Evolutionary conservation across 306 rosid genomes (phyloP).

Genomic region (Alnus rubra): DNA sequence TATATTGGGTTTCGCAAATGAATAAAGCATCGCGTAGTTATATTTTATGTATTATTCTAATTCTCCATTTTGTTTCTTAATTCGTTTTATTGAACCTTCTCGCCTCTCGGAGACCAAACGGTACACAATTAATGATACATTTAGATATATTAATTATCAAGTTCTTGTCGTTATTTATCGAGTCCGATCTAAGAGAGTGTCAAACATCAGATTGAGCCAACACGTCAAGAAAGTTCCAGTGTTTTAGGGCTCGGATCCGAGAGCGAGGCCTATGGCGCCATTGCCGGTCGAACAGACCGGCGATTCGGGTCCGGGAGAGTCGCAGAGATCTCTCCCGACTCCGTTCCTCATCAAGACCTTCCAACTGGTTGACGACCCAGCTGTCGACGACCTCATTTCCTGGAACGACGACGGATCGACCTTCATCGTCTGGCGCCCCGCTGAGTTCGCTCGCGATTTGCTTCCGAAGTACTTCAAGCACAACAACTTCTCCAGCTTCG

Average conservation of each 20-base stretch:
- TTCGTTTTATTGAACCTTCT: neutral
- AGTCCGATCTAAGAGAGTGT: slow-evolving; percentile 1
- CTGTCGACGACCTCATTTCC: slow-evolving; percentile 73
- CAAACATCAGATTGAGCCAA: neutral
- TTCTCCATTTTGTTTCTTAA: neutral
- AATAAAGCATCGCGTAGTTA: neutral
- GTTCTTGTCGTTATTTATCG: neutral
- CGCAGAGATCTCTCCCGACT: slow-evolving; percentile 88
- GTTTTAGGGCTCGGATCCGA: slow-evolving; percentile 49
- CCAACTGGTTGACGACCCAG: slow-evolving; percentile 85
- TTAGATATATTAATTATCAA: neutral
- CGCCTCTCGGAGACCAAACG: neutral
- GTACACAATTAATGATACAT: neutral
- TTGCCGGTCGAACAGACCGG: slow-evolving; percentile 69
- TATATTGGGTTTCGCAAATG: neutral
- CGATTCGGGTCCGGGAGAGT: slow-evolving; percentile 59
- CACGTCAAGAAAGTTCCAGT: neutral
- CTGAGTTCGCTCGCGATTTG: slow-evolving; percentile 96
- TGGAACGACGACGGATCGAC: slow-evolving; percentile 89
- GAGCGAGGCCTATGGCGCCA: slow-evolving; percentile 51
- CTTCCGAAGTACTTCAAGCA: slow-evolving; percentile 90
- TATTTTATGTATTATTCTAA: neutral
- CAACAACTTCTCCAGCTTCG: slow-evolving; percentile 94
- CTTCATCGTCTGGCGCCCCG: slow-evolving; percentile 92
- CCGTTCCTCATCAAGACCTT: slow-evolving; percentile 84